These are phyloP conservation scores for Fusarium hostae DNA, from an alignment of 2,329 filamentous ascomycete species.

Conservation along the genomic window DNA sequence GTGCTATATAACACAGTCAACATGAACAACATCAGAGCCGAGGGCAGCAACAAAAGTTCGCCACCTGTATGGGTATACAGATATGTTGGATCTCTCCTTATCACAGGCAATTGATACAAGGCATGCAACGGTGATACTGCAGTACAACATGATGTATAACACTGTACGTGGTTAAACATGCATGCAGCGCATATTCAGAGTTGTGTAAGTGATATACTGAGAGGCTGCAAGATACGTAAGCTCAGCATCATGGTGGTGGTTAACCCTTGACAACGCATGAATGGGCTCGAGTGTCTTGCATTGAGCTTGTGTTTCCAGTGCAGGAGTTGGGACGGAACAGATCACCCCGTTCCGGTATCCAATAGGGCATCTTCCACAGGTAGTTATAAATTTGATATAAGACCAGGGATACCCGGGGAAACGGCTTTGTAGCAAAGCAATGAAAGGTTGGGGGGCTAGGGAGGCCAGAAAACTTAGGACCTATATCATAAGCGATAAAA, in stretches of 20 bases:
- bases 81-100: background rate
- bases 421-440: background rate
- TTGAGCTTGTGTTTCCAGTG: background rate
- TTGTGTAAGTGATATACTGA: slow-evolving; percentile 16
- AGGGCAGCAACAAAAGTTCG: background rate
- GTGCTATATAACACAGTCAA: background rate
- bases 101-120: background rate
- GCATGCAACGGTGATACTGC: slow-evolving; percentile 17
- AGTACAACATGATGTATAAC: slow-evolving; percentile 3
- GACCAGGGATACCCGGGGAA: background rate
- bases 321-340: slow-evolving; percentile 7
- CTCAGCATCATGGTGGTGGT: background rate
- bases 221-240: background rate
- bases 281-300: slow-evolving; percentile 8
- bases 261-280: slow-evolving; percentile 9
- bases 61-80: background rate
- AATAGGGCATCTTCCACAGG: background rate
- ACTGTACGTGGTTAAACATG: slow-evolving; percentile 36
- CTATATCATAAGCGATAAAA: no score
- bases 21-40: background rate
- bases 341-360: slow-evolving; percentile 2
- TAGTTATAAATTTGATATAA: background rate
- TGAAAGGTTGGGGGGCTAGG: background rate
- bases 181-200: slow-evolving; percentile 29
- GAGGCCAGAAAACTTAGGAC: no score